A percentile compares a stretch with the other conserved stretches of the same genome.
Evolutionary conservation across 2,329 filamentous ascomycete genomes (phyloP).

Genomic region (Gremmenia infestans): DNA sequence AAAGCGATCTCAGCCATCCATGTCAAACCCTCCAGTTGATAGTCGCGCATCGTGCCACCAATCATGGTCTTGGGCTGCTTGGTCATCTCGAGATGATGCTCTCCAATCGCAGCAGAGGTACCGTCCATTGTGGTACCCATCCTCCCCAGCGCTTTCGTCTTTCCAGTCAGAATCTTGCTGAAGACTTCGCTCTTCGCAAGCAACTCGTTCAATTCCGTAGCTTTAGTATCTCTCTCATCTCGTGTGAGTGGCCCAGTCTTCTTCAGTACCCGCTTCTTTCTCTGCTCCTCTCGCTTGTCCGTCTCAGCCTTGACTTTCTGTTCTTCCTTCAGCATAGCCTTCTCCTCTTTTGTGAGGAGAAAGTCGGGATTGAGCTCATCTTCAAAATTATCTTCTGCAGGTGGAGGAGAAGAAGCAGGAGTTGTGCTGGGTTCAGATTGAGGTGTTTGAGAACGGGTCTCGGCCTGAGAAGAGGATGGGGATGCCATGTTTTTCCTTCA

Average conservation of each 20-base stretch:
- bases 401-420: slow-evolving; percentile 22
- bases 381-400: slow-evolving; percentile 4
- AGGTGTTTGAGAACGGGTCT: slow-evolving; percentile 13
- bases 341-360: slow-evolving; percentile 25
- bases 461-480: background rate
- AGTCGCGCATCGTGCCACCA: slow-evolving; percentile 86
- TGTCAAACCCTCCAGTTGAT: slow-evolving; percentile 89
- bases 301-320: slow-evolving; percentile 44
- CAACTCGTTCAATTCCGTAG: slow-evolving; percentile 53
- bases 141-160: slow-evolving; percentile 57
- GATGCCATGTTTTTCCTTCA: background rate
- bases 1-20: slow-evolving; percentile 72
- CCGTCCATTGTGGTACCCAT: slow-evolving; percentile 58
- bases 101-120: slow-evolving; percentile 45
- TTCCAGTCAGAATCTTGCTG: slow-evolving; percentile 57
- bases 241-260: slow-evolving; percentile 33
- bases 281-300: slow-evolving; percentile 37
- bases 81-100: slow-evolving; percentile 70
- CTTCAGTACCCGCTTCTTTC: slow-evolving; percentile 31
- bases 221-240: slow-evolving; percentile 52
- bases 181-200: slow-evolving; percentile 56
- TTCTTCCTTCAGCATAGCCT: slow-evolving; percentile 36
- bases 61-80: slow-evolving; percentile 80
- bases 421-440: slow-evolving; percentile 19
- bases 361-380: slow-evolving; percentile 17